Percentiles rank a stretch among this genome's conserved stretches.
Evolutionary conservation across 768 basidiomycete species (phyloP).

Genomic region (Pulveroboletus frians): DNA sequence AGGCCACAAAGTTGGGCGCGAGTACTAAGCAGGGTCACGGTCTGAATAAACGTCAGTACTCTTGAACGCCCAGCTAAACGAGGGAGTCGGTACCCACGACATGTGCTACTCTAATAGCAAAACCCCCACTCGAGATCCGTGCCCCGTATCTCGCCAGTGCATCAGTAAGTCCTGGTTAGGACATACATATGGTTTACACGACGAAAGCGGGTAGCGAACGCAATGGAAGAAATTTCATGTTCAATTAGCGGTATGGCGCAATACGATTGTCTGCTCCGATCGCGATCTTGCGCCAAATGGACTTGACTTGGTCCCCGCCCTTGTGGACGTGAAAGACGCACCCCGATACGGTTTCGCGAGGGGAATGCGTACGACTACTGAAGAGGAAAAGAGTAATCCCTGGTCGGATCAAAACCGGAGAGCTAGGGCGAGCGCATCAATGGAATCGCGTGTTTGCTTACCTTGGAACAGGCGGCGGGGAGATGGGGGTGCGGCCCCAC

Average conservation of each 20-base stretch:
- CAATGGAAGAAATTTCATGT: slow-evolving; percentile 13
- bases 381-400: slow-evolving; percentile 15
- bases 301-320: slow-evolving; percentile 2
- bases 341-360: slow-evolving; percentile 9
- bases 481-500: slow-evolving; percentile 7
- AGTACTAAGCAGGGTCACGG: too few species aligned
- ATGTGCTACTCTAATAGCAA: too few species aligned
- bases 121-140: too few species aligned
- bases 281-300: slow-evolving; percentile 13
- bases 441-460: slow-evolving; percentile 9
- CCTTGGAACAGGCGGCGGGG: slow-evolving; percentile 3
- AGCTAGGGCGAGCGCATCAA: slow-evolving; percentile 6
- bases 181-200: slow-evolving; percentile 11
- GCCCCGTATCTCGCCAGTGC: background rate
- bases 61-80: too few species aligned
- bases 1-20: slow-evolving; percentile 4
- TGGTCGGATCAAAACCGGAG: slow-evolving; percentile 25
- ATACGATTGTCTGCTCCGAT: background rate
- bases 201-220: slow-evolving; percentile 6
- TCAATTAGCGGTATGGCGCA: slow-evolving; percentile 9
- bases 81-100: too few species aligned
- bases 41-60: too few species aligned
- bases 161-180: slow-evolving; percentile 1
- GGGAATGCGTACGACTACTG: slow-evolving; percentile 6
- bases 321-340: slow-evolving; percentile 6